Conservation (phyloP, 257 asterid genomes). For the Fraxinus pennsylvanica region DNA sequence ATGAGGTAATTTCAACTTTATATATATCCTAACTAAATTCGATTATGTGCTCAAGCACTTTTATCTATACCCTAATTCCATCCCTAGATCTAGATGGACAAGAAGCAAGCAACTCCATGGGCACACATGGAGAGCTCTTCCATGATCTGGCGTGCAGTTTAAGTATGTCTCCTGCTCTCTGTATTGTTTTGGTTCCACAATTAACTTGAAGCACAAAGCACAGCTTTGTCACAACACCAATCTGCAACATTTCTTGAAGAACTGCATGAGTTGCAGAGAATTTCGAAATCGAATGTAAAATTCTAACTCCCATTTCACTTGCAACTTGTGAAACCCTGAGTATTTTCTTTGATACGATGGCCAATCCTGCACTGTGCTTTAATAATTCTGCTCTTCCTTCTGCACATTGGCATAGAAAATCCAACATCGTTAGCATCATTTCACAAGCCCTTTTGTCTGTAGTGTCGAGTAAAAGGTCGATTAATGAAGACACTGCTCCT, state of each 20-base stretch:
- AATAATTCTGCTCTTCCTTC: constrained; percentile 80
- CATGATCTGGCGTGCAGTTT: constrained; percentile 61
- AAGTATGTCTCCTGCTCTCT: constrained; percentile 67
- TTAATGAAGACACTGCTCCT: constrained; percentile 36
- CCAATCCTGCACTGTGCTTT: constrained; percentile 75
- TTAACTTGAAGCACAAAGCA: constrained; percentile 67
- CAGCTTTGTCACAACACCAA: constrained; percentile 71
- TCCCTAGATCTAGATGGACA: constrained; percentile 37
- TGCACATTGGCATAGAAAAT: constrained; percentile 69
- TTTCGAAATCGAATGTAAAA: constrained; percentile 55
- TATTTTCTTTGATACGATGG: constrained; percentile 74
- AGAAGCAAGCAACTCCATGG: constrained; percentile 38
- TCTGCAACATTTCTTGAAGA: constrained; percentile 66
- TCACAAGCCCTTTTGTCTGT: constrained; percentile 49
- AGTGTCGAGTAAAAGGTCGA: constrained; percentile 57
- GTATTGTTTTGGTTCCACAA: constrained; percentile 59
- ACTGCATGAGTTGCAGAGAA: constrained; percentile 50
- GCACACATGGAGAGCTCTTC: constrained; percentile 66
- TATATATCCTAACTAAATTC: not conserved
- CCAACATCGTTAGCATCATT: constrained; percentile 49
- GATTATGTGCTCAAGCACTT: not conserved
- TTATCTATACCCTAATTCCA: not conserved
- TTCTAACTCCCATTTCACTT: constrained; percentile 66
- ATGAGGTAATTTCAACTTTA: not conserved
- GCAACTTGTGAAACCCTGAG: constrained; percentile 74